Evolutionary conservation across 2,329 filamentous ascomycete genomes (phyloP).

Genomic region (Kalaharituber pfeilii): DNA sequence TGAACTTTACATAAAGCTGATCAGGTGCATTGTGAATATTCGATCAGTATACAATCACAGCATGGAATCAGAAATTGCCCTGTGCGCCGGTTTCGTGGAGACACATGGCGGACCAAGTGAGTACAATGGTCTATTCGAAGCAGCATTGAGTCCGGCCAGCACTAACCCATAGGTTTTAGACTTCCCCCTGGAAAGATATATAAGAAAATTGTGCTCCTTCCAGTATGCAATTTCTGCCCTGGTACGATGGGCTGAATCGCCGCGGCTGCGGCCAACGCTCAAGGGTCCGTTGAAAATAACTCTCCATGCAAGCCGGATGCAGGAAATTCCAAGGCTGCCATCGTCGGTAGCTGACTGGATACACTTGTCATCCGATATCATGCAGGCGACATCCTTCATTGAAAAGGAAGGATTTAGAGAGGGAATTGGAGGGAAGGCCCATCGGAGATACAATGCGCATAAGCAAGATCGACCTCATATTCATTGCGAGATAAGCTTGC

Average conservation of each 20-base stretch:
- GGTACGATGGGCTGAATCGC: neutral
- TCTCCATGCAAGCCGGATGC: neutral
- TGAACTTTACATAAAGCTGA: too few species aligned
- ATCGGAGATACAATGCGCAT: too few species aligned
- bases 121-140: neutral
- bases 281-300: neutral
- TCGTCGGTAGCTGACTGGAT: neutral
- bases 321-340: neutral
- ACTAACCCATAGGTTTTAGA: neutral
- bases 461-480: too few species aligned
- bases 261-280: neutral
- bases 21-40: too few species aligned
- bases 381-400: neutral
- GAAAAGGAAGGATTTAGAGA: too few species aligned
- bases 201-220: neutral
- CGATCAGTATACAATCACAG: too few species aligned
- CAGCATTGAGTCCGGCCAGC: neutral
- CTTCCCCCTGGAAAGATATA: neutral
- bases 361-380: neutral
- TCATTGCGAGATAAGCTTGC: neutral
- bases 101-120: neutral
- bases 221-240: neutral
- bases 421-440: neutral
- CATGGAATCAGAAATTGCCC: neutral
- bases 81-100: neutral